A percentile compares a stretch with the other conserved stretches of the same genome.
Evolutionary conservation across 352 stramenopile species (phyloP).

Genomic region (Phytopythium ostracodes): DNA sequence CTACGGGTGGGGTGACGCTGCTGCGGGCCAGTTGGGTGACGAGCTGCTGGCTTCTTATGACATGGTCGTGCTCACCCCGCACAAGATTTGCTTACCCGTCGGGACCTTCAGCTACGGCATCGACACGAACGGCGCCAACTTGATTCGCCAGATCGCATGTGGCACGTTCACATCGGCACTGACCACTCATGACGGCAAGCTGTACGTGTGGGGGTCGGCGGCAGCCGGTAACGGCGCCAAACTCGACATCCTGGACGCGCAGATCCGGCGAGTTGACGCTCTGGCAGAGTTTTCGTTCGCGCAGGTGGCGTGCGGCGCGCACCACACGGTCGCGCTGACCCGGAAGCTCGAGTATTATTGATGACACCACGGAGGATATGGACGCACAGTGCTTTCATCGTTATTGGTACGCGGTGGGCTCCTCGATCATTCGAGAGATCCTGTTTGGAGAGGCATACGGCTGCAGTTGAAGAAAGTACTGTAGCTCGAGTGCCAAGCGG

Average conservation of each 20-base stretch:
- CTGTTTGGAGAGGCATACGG: neutral
- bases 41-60: slow-evolving; percentile 39
- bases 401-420: neutral
- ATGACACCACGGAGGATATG: neutral
- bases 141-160: slow-evolving; percentile 46
- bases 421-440: neutral
- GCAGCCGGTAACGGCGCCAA: slow-evolving; percentile 61
- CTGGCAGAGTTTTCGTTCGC: slow-evolving; percentile 45
- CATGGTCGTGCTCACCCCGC: slow-evolving; percentile 49
- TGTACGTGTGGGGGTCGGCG: slow-evolving; percentile 74
- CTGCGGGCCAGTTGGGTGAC: slow-evolving; percentile 62
- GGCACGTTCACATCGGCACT: slow-evolving; percentile 63
- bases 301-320: slow-evolving; percentile 59
- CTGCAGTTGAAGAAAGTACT: neutral
- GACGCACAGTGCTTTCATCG: no score
- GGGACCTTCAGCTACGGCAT: slow-evolving; percentile 8
- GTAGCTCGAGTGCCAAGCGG: neutral
- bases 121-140: neutral
- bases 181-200: slow-evolving; percentile 40
- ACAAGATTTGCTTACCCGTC: slow-evolving; percentile 33
- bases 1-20: slow-evolving; percentile 77
- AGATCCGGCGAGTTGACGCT: slow-evolving; percentile 33
- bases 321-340: slow-evolving; percentile 60
- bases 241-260: slow-evolving; percentile 49
- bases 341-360: slow-evolving; percentile 44